Conservation (phyloP, 1,284 basidiomycete species). For the Irpex sp. region DNA sequence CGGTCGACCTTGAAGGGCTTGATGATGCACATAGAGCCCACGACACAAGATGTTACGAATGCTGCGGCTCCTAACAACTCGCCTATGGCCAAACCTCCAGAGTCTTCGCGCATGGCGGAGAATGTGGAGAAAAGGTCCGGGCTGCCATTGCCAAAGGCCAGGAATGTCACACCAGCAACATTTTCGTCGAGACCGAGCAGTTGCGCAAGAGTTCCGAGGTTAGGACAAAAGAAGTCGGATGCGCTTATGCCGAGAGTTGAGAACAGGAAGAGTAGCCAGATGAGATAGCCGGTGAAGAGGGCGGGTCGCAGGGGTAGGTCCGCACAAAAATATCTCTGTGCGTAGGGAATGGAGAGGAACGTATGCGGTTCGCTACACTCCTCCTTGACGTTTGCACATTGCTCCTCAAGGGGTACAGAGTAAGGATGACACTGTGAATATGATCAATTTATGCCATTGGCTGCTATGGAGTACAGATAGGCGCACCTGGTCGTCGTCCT, state of each 20-base stretch:
- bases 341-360: slow-evolving; percentile 67
- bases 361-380: slow-evolving; percentile 55
- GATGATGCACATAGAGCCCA: slow-evolving; percentile 94
- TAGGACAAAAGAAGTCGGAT: slow-evolving; percentile 94
- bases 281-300: slow-evolving; percentile 56
- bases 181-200: slow-evolving; percentile 85
- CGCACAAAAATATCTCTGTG: slow-evolving; percentile 68
- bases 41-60: slow-evolving; percentile 95
- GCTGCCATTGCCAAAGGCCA: slow-evolving; percentile 92
- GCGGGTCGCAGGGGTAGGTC: slow-evolving; percentile 48
- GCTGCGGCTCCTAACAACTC: slow-evolving; percentile 94
- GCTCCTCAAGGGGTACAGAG: slow-evolving; percentile 45
- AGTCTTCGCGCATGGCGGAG: slow-evolving; percentile 83
- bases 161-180: slow-evolving; percentile 88
- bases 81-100: slow-evolving; percentile 89
- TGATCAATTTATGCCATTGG: not conserved
- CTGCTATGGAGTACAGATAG: not conserved
- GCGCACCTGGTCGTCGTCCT: slow-evolving; percentile 16
- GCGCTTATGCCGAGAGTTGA: slow-evolving; percentile 89
- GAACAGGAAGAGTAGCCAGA: slow-evolving; percentile 85
- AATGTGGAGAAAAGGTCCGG: slow-evolving; percentile 95
- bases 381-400: slow-evolving; percentile 60
- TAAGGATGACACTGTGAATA: slow-evolving; percentile 56
- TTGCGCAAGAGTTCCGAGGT: slow-evolving; percentile 82
- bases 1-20: slow-evolving; percentile 85